Evolutionary conservation across 192 early-diverging fungal genomes (phyloP), one percentile per base, ranked within the genome.

Genomic region (Coemansia sp.): DNA sequence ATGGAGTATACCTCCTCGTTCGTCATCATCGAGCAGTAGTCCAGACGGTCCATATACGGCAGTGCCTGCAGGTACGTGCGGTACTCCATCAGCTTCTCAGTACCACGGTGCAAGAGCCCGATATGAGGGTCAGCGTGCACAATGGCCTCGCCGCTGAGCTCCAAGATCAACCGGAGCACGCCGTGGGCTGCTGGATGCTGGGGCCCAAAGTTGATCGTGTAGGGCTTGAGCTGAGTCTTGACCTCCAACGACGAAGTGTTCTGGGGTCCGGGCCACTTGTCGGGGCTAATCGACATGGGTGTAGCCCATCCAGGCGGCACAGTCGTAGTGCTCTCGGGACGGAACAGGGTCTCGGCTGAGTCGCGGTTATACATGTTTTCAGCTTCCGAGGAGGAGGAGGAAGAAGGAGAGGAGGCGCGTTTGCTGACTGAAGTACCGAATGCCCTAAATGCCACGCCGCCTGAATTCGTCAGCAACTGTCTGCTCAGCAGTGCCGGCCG

Each of bases 111-210:
- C 70, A 99, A 86, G 29, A 99, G 87, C 69, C 97, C 97, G 76
- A 99, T 90, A 80, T 99, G 97, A 34, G 97, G 97, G 85, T 99
- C 97, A 15, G 95, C 94, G 55, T 95, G 88, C 13, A 96, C 77
- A 62, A 99, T 92, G 68, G 93, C 88, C 79, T 98, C 96, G 41
- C 96, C 97, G 66, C 92, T 87, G 63, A 99, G 86, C 79, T 98
- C 96, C 69, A 97, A 75, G 82, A 99, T 96, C 79, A 99, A 76
- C 66, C 96, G 92, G 78, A 95, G 82, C 70, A 97, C 94, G 43
- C 93, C 94, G 92, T 99, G 97, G 47, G 97, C 97, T 33, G 97
- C 97, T 22, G 97, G 97, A 87, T 99, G 97, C 87, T 99, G 97
- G 27, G 97, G 97, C 42, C 97, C 97, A 87, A 99, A 99, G 88